Evolutionary conservation across 257 asterid species (phyloP).

Genomic region (Solanum chiquidenum): DNA sequence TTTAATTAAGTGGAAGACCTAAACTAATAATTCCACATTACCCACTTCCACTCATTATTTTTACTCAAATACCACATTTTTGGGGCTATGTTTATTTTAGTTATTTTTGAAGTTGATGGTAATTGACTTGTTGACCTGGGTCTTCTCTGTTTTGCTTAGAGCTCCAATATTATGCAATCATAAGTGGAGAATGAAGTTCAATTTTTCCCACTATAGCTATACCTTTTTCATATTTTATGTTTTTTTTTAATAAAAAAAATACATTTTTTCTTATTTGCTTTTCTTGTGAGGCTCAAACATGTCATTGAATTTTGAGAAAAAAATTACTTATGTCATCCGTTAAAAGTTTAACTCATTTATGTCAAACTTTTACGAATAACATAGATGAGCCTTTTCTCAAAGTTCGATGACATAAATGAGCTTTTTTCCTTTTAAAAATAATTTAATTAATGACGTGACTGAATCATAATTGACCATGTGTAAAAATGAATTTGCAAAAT

Average conservation of each 20-base stretch:
- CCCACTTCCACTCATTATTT: not conserved
- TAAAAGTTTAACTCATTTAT: rapidly evolving
- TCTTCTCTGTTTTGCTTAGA: not conserved
- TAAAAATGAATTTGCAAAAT: no score
- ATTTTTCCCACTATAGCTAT: not conserved
- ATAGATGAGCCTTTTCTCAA: no score
- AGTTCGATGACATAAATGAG: no score
- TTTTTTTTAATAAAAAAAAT: no score
- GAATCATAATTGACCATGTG: not conserved
- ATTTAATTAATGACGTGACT: not conserved
- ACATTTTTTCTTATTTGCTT: not conserved
- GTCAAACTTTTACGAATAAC: not conserved
- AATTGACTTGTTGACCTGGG: not conserved
- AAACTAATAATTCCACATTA: not conserved
- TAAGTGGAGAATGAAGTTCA: not conserved
- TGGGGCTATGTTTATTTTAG: not conserved
- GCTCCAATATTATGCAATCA: not conserved
- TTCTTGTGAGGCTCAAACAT: not conserved
- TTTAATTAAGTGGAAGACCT: not conserved
- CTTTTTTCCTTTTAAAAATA: no score
- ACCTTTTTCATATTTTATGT: not conserved
- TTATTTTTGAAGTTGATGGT: not conserved
- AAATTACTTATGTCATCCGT: no score
- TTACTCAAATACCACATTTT: not conserved
- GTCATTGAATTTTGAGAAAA: not conserved